Percentiles rank a stretch among this genome's conserved stretches.
These are phyloP conservation scores for Hypomontagnella submonticulosa DNA, from an alignment of 495 filamentous ascomycete genomes.

Conservation along the genomic window DNA sequence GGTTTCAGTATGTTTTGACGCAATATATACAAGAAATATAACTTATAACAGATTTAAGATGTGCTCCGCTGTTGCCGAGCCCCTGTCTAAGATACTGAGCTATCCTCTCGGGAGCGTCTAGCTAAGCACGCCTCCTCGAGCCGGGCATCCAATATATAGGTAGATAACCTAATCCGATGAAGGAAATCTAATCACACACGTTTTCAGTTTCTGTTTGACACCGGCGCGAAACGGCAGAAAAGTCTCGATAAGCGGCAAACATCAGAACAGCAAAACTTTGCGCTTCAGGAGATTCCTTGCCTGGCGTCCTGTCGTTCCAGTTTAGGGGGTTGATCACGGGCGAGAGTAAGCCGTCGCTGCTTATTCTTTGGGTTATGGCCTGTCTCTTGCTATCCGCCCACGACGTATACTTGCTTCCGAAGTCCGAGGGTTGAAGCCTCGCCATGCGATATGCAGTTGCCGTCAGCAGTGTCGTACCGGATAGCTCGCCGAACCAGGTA, in stretches of 20 bases:
- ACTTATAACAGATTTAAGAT: background rate
- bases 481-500: constrained; percentile 63
- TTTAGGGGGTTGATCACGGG: constrained; percentile 62
- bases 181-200: too few species aligned
- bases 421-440: constrained; percentile 51
- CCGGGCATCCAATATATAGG: too few species aligned
- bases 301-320: constrained; percentile 53
- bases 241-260: constrained; percentile 60
- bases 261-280: constrained; percentile 61
- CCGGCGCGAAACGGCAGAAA: constrained; percentile 31
- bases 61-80: background rate
- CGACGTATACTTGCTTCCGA: constrained; percentile 51
- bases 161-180: too few species aligned
- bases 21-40: constrained; percentile 5
- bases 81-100: too few species aligned
- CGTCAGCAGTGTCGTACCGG: constrained; percentile 59
- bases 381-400: constrained; percentile 60
- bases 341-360: constrained; percentile 52
- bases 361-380: constrained; percentile 49
- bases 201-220: too few species aligned
- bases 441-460: constrained; percentile 61
- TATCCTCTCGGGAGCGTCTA: too few species aligned
- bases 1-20: background rate
- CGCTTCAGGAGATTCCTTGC: constrained; percentile 57
- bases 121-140: too few species aligned